Base-by-base conservation (phyloP, 176 grass and related monocot genomes). In the Miscanthus lutarioriparius region DNA sequence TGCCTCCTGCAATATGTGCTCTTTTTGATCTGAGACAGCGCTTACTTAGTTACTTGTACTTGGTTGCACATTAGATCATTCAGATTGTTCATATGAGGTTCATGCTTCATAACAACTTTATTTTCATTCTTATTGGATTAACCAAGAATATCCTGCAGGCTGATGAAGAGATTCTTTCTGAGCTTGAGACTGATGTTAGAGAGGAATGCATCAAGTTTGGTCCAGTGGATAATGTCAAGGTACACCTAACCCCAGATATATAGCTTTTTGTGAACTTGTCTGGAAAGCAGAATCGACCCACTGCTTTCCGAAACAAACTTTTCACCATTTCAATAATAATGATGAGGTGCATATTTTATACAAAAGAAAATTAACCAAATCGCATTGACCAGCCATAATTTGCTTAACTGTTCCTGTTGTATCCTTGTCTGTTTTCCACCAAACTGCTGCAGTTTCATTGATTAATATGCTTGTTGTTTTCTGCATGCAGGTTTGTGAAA, bases 171-270 rank as follows among this genome's bases (percentile, higher is more conserved):
- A 93, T 98, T 87, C 83, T 94, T 87, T 74, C 91, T 45, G 89
- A 96, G 70, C 89, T 99, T 61, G 93, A 99, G 70, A 41, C 48
- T 80, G 93, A 99, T 94, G 85, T 99, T 84, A 92, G 76, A 89
- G 93, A 92, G 36, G 96, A 99, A 94, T 95, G 95, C 17, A 49
- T 53, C 63, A 98, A 96, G 37, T 77, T 96, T 80, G 93, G 93
- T 59, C 81, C 71, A 7, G 47, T 99, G 65, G 96, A 99, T 83
- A 93, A 92, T 89, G 93, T 99, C 16, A 96, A 96, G 93, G 70
- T 72, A 70, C 20, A 26, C 22, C 66, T 81, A 39, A 7, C 23
- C 76, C 30, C 3, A 8, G 20, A 23, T 25, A 10, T 54, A 8
- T 12, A 66, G 5, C 8, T 51, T 68, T 68, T 80, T 80, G 6